Conservation (phyloP, 139 green algal species). For the Klebsormidium nitens region DNA sequence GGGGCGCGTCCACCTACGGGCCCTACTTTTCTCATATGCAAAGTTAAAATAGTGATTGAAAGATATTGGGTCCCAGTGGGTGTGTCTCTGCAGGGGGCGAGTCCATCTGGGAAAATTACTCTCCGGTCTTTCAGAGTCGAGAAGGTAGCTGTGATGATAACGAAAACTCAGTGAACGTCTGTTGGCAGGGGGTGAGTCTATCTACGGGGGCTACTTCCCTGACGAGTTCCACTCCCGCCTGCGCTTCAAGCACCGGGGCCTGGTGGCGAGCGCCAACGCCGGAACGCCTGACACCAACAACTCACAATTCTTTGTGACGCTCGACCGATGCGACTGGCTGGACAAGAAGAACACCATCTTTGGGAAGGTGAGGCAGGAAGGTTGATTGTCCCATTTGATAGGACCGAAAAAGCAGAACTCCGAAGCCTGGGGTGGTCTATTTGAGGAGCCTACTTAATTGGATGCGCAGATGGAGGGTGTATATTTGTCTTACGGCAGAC, state of each 20-base stretch:
- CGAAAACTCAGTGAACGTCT: background rate
- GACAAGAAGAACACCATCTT: slow-evolving; percentile 93
- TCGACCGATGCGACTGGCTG: slow-evolving; percentile 65
- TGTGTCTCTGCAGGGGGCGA: too few species aligned
- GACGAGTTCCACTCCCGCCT: slow-evolving; percentile 29
- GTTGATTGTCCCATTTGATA: slow-evolving; percentile 88
- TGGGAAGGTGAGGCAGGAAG: slow-evolving; percentile 89
- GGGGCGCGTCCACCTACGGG: too few species aligned
- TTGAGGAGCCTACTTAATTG: background rate
- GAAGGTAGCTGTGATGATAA: background rate
- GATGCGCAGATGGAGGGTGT: too few species aligned
- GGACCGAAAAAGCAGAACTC: background rate
- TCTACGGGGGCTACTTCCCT: slow-evolving; percentile 67
- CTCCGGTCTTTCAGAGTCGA: background rate
- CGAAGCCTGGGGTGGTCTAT: background rate
- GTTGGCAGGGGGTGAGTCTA: slow-evolving; percentile 56
- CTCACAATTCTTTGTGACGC: slow-evolving; percentile 89
- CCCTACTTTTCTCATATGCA: too few species aligned
- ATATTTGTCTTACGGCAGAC: too few species aligned
- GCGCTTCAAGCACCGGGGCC: slow-evolving; percentile 80
- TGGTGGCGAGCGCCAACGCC: slow-evolving; percentile 91
- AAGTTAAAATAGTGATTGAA: too few species aligned
- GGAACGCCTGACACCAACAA: slow-evolving; percentile 82
- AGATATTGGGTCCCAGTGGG: too few species aligned
- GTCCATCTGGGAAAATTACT: too few species aligned